Evolutionary conservation across 441 rosid genomes (phyloP), one percentile per base, ranked within the genome.

Genomic region (Adansonia gregorii): DNA sequence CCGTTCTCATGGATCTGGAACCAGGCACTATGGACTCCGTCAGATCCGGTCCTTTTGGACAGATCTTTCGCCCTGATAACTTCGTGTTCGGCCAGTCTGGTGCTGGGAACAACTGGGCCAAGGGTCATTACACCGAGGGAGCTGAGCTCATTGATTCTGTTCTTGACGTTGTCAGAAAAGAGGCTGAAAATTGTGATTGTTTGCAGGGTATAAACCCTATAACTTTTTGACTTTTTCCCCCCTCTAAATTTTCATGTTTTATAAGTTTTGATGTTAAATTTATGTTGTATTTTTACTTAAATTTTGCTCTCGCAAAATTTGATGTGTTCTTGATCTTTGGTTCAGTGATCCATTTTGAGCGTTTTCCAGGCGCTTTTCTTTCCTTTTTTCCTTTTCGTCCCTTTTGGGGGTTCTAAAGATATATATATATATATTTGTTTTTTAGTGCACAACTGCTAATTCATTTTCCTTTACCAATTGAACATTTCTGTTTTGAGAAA

Each of bases 11-110:
- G 77, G 77, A 74, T 60, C 67, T 74, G 1, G 77, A 74, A 8
- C 77, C 77, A 0, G 77, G 77, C n/a, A 74, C 77, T 14, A 74
- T 74, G 77, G 77, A 74, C 41, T 74, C 77, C 68, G 58, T 74
- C 43, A 60, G 77, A 74, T 74, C 77, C 10, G 77, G 77, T 43
- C 77, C 48, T 63, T 74, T 74, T 17, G 77, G 77, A 0, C 77
- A 61, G 56, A 74, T 74, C 58, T 74, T 74, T 45, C 52, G 77
- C 8, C 77, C 77, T 0, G 77, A 74, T 27, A 74, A 74, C 69
- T 74, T 74, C 48, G 70, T 74, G 14, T 74, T 74, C n/a, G 77
- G 77, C 7, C 70, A 63, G 61, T 74, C 77, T 46, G 77, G 70
- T 22, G 77, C 77, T 22, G 77, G 70, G 6, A 74, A 74, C 68